A percentile compares a stretch with the other conserved stretches of the same genome.
phyloP scores from a whole-genome alignment of 129 eudicot genomes.

The Pulicaria dysenterica region DNA sequence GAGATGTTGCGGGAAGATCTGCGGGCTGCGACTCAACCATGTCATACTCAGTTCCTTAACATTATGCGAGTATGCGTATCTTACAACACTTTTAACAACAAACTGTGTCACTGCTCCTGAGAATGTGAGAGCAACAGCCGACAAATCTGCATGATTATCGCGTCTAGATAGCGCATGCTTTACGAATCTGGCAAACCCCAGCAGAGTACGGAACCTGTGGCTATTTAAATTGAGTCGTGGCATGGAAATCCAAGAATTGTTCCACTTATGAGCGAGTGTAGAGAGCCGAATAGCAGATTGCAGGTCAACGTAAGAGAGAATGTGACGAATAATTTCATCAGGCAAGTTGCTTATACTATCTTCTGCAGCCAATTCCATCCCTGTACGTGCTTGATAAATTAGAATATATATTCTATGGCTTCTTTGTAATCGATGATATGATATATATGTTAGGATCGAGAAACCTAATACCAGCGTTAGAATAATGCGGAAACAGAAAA shows the following conservation, averaged over 20 bases:
- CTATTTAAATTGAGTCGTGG: neutral
- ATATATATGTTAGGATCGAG: neutral
- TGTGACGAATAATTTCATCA: constrained; percentile 10
- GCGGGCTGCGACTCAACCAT: neutral
- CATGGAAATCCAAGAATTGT: constrained; percentile 14
- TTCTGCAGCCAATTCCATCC: constrained; percentile 7
- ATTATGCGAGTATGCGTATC: constrained; percentile 20
- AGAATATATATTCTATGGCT: neutral
- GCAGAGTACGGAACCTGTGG: neutral
- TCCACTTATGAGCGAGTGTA: constrained; percentile 14
- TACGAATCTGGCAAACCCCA: constrained; percentile 15
- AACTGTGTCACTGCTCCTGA: neutral
- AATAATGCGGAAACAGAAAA: too few species aligned
- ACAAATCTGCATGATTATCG: neutral
- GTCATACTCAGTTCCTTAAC: constrained; percentile 3
- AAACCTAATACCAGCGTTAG: too few species aligned
- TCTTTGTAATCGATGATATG: neutral
- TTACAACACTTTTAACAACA: neutral
- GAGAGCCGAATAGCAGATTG: constrained; percentile 14
- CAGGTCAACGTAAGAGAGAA: constrained; percentile 21
- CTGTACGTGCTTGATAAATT: too few species aligned
- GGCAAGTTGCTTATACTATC: constrained; percentile 34
- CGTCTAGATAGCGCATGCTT: constrained; percentile 7
- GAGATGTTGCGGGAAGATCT: neutral
- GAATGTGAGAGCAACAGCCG: constrained; percentile 7